phyloP scores from a whole-genome alignment of 2,329 filamentous ascomycete genomes.

The Fonsecaea erecta region DNA sequence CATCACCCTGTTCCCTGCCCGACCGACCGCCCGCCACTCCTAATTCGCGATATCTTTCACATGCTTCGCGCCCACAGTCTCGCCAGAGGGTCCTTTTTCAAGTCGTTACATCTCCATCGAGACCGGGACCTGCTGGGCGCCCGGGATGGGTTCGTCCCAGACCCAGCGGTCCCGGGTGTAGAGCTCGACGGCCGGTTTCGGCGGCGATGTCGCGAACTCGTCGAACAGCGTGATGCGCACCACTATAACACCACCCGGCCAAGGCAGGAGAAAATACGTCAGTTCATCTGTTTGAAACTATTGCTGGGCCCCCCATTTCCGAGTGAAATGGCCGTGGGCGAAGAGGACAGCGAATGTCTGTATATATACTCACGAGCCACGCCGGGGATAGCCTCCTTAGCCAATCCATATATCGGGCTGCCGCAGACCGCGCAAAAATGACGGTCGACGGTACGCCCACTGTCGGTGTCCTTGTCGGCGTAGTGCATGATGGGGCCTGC shows the following conservation, averaged over 20 bases:
- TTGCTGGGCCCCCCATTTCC: too few species aligned
- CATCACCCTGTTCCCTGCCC: too few species aligned
- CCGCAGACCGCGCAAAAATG: slow-evolving; percentile 12
- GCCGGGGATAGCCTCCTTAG: slow-evolving; percentile 8
- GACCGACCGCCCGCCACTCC: too few species aligned
- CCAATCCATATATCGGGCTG: slow-evolving; percentile 3
- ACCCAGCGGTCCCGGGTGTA: slow-evolving; percentile 6
- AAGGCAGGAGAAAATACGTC: too few species aligned
- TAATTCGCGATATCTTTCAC: too few species aligned
- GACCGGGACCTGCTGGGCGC: neutral
- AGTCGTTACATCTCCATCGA: neutral
- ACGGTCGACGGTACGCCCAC: slow-evolving; percentile 4
- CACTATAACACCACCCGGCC: neutral
- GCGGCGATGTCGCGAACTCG: slow-evolving; percentile 5
- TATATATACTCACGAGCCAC: neutral
- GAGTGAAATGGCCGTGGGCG: neutral
- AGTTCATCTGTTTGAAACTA: too few species aligned
- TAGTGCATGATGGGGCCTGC: slow-evolving; percentile 7
- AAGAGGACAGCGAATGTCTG: neutral
- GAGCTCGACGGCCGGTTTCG: neutral
- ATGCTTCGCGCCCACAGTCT: too few species aligned
- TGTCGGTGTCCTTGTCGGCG: slow-evolving; percentile 7
- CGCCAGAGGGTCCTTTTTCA: neutral
- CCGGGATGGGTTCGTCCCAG: neutral
- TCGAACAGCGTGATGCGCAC: slow-evolving; percentile 8